Base-by-base conservation (phyloP, 495 filamentous ascomycete species). In the Aspergillus leporis region DNA sequence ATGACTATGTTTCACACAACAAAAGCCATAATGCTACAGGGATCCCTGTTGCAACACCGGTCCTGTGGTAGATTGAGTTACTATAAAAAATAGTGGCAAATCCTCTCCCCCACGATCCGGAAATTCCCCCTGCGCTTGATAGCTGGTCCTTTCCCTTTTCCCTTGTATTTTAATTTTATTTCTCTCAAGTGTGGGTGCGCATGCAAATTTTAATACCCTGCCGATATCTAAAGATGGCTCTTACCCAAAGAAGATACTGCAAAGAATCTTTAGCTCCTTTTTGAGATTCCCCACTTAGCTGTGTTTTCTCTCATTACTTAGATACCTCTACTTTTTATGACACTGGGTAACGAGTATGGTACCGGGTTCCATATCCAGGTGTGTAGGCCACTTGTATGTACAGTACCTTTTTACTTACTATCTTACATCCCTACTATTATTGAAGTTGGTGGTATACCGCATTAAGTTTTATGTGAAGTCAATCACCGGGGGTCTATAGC, bases 81-180 rank as follows among this genome's bases (percentile, higher is more conserved):
- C 45, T 62, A 50, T 62, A 28, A 10, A 25, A 51, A 50, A 58
- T 66, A 67, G 65, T 63, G 61, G 64, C 53, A 67, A 67, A 67
- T 63, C 25, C 62, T 59, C 52, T 55, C 51, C 58, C 64, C 61
- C 65, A 64, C 61, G 65, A 67, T 60, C 60, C 58, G 48, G 59
- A 64, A 64, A 60, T 59, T 51, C 59, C 53, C 52, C 58, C 56
- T 58, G 51, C 56, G 51, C 49, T 55, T 43, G 36, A n/a, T 47
- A 59, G 51, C 12, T 46, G 21, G 38, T 28, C 28, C n/a, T 60
- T 21, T 34, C 38, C 46, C 57, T 19, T 47, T 38, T 52, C 22
- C 53, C 61, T 45, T 18, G 49, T 54, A 60, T 61, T 58, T 59
- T 51, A 32, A 23, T 32, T 36, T 43, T 41, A n/a, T n/a, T n/a